Percentiles rank a stretch among this genome's conserved stretches.
Conservation (phyloP, 345 rosid species). For the Chamaenerion angustifolium region DNA sequence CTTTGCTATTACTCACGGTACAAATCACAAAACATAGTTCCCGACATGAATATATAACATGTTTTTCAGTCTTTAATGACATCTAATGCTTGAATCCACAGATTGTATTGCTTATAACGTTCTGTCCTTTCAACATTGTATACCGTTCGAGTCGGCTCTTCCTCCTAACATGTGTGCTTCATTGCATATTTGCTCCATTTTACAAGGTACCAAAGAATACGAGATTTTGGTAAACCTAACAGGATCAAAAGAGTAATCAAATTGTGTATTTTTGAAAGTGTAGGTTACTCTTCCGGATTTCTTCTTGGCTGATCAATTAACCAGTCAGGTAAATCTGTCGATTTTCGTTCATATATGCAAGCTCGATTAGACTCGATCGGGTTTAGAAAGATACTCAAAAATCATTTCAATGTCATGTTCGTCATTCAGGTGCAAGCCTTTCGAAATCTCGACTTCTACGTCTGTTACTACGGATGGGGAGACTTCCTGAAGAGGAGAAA, state of each 20-base stretch:
- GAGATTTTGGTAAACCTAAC: neutral
- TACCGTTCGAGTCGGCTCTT: constrained; percentile 8
- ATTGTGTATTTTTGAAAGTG: neutral
- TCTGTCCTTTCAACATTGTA: constrained; percentile 5
- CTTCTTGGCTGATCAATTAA: constrained; percentile 76
- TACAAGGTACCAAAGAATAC: constrained; percentile 8
- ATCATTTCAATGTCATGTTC: too few species aligned
- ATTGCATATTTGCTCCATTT: constrained; percentile 5
- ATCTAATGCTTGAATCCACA: neutral
- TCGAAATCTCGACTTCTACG: constrained; percentile 8
- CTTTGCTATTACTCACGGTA: too few species aligned
- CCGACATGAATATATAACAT: too few species aligned
- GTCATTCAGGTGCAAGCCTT: constrained; percentile 7
- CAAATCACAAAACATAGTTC: too few species aligned
- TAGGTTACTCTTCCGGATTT: constrained; percentile 81
- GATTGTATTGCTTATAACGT: neutral
- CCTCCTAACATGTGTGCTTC: constrained; percentile 1
- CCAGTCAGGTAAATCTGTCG: constrained; percentile 42
- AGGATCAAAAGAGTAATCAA: too few species aligned
- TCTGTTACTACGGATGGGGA: constrained; percentile 13
- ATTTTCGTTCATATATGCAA: too few species aligned
- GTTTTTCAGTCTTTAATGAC: too few species aligned
- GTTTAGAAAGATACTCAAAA: too few species aligned
- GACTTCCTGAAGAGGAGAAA: constrained; percentile 22
- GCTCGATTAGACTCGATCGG: too few species aligned